These are phyloP conservation scores for Pleurotus djamor DNA, from an alignment of 768 basidiomycete species.

Conservation along the genomic window DNA sequence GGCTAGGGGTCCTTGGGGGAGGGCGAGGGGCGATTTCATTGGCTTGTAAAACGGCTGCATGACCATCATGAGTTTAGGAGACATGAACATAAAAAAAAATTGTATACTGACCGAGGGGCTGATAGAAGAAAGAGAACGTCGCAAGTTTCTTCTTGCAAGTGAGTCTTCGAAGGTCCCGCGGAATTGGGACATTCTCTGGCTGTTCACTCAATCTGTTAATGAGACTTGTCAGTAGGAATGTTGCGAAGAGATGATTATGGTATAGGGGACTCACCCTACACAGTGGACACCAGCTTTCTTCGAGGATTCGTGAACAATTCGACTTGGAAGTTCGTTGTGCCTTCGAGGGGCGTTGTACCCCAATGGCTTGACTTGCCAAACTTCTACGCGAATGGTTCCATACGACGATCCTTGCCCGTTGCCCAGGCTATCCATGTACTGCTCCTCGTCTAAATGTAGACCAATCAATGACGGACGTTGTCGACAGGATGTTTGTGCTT, in stretches of 20 bases:
- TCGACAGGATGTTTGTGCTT: background rate
- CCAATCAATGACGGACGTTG: background rate
- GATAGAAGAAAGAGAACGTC: conserved; percentile 14
- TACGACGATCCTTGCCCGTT: background rate
- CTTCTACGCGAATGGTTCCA: conserved; percentile 7
- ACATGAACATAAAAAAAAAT: no score
- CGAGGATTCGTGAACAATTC: conserved; percentile 19
- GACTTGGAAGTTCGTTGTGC: background rate
- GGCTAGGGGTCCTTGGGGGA: no score
- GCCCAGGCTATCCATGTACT: no score
- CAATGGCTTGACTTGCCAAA: conserved; percentile 9
- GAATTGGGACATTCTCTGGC: no score
- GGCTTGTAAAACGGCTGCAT: no score
- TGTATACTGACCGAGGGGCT: conserved; percentile 15
- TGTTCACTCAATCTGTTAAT: no score
- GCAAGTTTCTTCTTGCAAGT: conserved; percentile 1
- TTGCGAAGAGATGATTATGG: background rate
- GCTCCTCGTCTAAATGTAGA: no score
- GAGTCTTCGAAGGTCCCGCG: background rate
- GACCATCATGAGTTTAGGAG: no score
- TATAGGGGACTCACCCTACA: conserved; percentile 15
- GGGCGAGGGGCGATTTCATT: no score
- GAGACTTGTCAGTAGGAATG: no score
- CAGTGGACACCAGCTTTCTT: conserved; percentile 24
- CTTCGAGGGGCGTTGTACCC: background rate